Evolutionary conservation across 768 basidiomycete species (phyloP).

Genomic region (Kwoniella sp.): DNA sequence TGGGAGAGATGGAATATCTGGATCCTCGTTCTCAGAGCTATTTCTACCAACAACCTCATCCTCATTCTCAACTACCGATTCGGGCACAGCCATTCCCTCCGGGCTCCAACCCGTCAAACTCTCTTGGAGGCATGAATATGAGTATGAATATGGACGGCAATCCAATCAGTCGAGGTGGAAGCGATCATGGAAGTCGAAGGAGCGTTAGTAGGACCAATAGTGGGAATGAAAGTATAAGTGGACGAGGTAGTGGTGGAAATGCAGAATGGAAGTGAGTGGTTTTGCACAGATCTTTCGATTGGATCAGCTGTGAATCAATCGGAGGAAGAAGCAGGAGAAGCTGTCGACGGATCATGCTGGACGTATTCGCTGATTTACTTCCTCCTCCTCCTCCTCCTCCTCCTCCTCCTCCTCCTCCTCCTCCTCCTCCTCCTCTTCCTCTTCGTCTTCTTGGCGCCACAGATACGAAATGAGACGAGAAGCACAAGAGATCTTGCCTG

Average conservation of each 20-base stretch:
- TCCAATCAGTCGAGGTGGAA: background rate
- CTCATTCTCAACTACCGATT: background rate
- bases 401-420: background rate
- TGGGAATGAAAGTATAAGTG: background rate
- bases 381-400: background rate
- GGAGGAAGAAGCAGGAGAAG: too few species aligned
- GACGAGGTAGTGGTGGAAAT: background rate
- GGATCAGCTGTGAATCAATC: too few species aligned
- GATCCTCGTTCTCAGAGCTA: background rate
- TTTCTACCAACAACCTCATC: background rate
- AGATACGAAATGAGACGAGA: constrained; percentile 57
- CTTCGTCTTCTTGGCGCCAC: background rate
- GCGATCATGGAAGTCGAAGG: background rate
- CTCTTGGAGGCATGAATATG: too few species aligned
- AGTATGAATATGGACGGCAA: too few species aligned
- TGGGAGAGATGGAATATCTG: background rate
- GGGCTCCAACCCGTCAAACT: background rate
- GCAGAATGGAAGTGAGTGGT: background rate
- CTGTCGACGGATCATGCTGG: too few species aligned
- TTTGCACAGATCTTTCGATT: background rate
- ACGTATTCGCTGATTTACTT: background rate
- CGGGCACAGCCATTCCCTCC: background rate
- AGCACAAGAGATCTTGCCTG: constrained; percentile 52
- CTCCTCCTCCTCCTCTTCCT: background rate
- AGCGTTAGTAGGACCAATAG: background rate